phyloP scores from a whole-genome alignment of 768 basidiomycete species.

The Tricholoma terreum region DNA sequence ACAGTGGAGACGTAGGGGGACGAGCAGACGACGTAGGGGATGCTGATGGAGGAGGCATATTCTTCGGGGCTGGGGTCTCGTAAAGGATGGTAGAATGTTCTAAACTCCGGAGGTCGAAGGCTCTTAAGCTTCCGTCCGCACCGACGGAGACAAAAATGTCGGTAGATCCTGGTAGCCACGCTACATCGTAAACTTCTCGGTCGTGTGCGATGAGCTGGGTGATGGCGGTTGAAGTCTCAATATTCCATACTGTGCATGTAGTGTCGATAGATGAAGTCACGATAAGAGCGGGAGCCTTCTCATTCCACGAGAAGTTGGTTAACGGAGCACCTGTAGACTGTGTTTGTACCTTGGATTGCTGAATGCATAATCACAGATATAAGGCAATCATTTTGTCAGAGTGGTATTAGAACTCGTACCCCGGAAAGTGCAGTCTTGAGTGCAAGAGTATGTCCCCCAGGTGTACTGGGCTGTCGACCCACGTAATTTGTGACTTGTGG shows the following conservation, averaged over 20 bases:
- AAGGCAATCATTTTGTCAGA: background rate
- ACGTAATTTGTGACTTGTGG: conserved; percentile 61
- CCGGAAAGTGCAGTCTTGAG: conserved; percentile 80
- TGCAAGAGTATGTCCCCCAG: conserved; percentile 63
- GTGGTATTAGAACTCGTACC: conserved; percentile 44
- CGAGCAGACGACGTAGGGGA: conserved; percentile 61
- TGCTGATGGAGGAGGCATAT: conserved; percentile 52
- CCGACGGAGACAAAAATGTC: conserved; percentile 99
- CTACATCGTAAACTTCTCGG: conserved; percentile 94
- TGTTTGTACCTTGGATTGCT: conserved; percentile 90
- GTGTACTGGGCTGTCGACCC: conserved; percentile 54
- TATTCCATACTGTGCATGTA: conserved; percentile 98
- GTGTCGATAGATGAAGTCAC: conserved; percentile 99
- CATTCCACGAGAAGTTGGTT: conserved; percentile 98
- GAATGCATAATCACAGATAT: background rate
- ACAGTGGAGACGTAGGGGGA: conserved; percentile 74
- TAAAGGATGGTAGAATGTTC: conserved; percentile 99
- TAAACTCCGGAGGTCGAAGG: conserved; percentile 93
- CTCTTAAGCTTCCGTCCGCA: conserved; percentile 93
- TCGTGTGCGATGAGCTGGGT: conserved; percentile 98
- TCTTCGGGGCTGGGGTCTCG: conserved; percentile 84
- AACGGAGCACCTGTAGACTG: conserved; percentile 84
- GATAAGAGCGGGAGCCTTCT: conserved; percentile 83
- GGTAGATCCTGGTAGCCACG: conserved; percentile 95
- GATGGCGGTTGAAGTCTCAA: conserved; percentile 88